Evolutionary conservation across 352 stramenopile genomes (phyloP).

Genomic region (Phytopythium aichiense): DNA sequence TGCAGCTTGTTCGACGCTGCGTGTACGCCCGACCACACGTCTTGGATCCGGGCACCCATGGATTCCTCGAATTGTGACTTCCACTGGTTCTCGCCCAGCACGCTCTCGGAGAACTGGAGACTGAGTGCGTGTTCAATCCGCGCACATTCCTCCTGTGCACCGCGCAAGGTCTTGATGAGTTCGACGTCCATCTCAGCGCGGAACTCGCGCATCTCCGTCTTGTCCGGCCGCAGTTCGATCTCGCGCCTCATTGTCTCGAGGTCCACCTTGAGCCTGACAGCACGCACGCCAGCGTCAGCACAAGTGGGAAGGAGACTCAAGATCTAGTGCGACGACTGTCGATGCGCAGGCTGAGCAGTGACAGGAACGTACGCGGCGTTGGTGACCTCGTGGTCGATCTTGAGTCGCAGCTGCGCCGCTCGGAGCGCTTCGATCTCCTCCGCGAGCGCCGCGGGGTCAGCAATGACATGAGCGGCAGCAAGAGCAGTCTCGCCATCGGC

Average conservation of each 20-base stretch:
- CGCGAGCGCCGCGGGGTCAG: constrained; percentile 21
- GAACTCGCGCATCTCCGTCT: constrained; percentile 33
- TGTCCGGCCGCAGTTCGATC: constrained; percentile 26
- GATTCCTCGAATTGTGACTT: constrained; percentile 46
- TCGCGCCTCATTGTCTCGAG: constrained; percentile 34
- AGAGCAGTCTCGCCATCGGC: not conserved
- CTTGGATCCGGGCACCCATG: constrained; percentile 42
- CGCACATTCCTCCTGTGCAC: constrained; percentile 21
- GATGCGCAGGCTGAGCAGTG: too few relatives aligned
- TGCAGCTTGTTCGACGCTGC: constrained; percentile 29
- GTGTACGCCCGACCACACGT: constrained; percentile 51
- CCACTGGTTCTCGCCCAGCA: constrained; percentile 53
- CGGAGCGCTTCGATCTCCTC: constrained; percentile 53
- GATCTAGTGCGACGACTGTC: not conserved
- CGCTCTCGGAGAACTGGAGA: constrained; percentile 25
- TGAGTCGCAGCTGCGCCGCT: constrained; percentile 46
- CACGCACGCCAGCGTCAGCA: not conserved
- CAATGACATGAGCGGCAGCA: not conserved
- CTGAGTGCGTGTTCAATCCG: constrained; percentile 31
- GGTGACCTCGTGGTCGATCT: constrained; percentile 54
- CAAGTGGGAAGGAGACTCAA: not conserved
- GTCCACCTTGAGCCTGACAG: constrained; percentile 28
- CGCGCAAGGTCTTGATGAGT: constrained; percentile 13
- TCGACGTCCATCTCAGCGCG: constrained; percentile 34
- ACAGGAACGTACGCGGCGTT: constrained; percentile 16